Conservation (phyloP, 176 grass and related monocot species). For the Ampelocalamus luodianensis region DNA sequence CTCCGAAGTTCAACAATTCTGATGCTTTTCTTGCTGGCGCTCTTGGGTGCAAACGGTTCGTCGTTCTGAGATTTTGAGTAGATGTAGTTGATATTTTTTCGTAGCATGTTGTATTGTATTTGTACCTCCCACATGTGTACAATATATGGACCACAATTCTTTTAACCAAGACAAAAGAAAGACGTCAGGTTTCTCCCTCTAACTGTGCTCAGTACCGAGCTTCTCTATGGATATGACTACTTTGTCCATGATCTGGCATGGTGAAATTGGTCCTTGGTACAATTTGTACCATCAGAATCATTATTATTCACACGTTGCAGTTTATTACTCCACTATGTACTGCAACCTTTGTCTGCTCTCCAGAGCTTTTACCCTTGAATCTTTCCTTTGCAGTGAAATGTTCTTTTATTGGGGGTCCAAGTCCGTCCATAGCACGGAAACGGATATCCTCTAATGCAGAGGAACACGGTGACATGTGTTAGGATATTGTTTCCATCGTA, state of each 20-base stretch:
- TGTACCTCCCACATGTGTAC: slow-evolving; percentile 10
- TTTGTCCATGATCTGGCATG: neutral
- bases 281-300: neutral
- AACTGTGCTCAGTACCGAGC: neutral
- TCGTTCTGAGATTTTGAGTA: slow-evolving; percentile 24
- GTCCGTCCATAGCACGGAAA: neutral
- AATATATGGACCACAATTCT: slow-evolving; percentile 20
- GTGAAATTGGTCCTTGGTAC: neutral
- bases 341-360: neutral
- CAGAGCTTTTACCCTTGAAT: slow-evolving; percentile 5
- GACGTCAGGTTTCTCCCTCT: neutral
- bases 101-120: slow-evolving; percentile 30
- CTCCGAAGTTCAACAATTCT: neutral
- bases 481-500: no score
- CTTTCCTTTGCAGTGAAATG: neutral
- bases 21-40: slow-evolving; percentile 2
- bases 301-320: slow-evolving; percentile 5
- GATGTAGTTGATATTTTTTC: slow-evolving; percentile 24
- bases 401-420: neutral
- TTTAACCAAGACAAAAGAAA: slow-evolving; percentile 15
- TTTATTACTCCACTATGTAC: slow-evolving; percentile 11
- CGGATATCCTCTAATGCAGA: no score
- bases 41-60: neutral
- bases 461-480: no score
- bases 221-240: neutral